A percentile compares a stretch with the other conserved stretches of the same genome.
Conservation (phyloP, 345 rosid genomes). For the Brassica nigra region DNA sequence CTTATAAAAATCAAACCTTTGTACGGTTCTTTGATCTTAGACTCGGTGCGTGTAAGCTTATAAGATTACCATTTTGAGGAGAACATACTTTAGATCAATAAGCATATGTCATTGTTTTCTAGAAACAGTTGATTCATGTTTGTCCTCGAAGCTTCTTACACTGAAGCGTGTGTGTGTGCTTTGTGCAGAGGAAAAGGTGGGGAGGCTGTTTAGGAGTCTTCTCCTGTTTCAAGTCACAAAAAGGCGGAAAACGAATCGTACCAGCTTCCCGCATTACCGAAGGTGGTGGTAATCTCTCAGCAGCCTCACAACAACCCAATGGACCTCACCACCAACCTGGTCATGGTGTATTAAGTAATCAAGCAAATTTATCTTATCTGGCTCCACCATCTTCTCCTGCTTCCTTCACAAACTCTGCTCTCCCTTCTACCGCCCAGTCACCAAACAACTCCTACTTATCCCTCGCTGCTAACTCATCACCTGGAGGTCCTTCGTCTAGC, state of each 20-base stretch:
- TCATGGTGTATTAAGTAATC: constrained; percentile 55
- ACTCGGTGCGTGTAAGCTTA: constrained; percentile 20
- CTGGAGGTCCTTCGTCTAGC: constrained; percentile 82
- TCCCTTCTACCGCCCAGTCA: constrained; percentile 92
- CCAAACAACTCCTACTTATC: constrained; percentile 84
- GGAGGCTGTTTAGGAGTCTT: constrained; percentile 89
- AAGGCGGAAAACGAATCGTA: constrained; percentile 87
- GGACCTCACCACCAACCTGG: constrained; percentile 69
- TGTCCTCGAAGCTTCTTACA: neutral
- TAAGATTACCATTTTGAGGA: neutral
- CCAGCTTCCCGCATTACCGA: constrained; percentile 90
- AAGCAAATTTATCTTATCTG: constrained; percentile 73
- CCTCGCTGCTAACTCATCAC: constrained; percentile 79
- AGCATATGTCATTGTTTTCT: neutral
- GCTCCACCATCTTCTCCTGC: constrained; percentile 99
- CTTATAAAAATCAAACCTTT: neutral
- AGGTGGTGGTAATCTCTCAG: constrained; percentile 55
- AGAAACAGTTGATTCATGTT: neutral
- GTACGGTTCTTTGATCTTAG: neutral
- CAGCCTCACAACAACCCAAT: constrained; percentile 60
- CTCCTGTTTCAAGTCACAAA: constrained; percentile 77
- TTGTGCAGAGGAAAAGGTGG: constrained; percentile 82
- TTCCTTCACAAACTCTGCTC: constrained; percentile 86
- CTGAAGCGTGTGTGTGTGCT: constrained; percentile 2
- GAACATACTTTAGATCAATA: neutral